Evolutionary conservation across 2,329 filamentous ascomycete genomes (phyloP).

Genomic region (Ophiostoma sp.): DNA sequence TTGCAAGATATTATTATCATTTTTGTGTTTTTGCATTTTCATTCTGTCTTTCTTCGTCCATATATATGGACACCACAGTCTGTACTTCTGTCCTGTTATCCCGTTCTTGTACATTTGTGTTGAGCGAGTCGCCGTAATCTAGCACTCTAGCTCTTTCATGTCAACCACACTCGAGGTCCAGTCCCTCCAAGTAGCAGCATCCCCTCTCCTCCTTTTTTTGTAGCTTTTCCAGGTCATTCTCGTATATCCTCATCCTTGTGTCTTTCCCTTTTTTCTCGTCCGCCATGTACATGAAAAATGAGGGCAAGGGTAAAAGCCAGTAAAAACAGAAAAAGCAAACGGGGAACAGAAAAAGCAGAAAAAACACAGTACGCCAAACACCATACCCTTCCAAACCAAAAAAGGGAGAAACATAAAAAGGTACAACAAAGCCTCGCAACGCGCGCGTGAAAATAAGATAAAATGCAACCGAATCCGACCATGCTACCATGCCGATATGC

Average conservation of each 20-base stretch:
- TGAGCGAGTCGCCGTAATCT: not conserved
- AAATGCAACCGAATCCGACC: conserved; percentile 28
- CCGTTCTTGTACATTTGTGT: not conserved
- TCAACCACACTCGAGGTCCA: not conserved
- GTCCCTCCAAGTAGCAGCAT: not conserved
- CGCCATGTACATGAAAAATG: not conserved
- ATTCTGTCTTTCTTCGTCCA: not conserved
- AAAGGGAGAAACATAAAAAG: not conserved
- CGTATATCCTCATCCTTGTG: not conserved
- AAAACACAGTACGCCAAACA: conserved; percentile 11
- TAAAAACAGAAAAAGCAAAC: not conserved
- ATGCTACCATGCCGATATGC: conserved; percentile 26
- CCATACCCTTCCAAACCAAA: conserved; percentile 5
- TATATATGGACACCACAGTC: not conserved
- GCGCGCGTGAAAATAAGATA: not conserved
- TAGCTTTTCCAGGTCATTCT: conserved; percentile 2
- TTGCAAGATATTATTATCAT: not conserved
- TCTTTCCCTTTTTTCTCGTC: not conserved
- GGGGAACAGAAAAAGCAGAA: not conserved
- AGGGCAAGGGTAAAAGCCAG: not conserved
- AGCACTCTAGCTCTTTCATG: not conserved
- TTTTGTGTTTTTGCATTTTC: not conserved
- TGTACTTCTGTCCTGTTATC: not conserved
- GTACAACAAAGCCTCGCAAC: not conserved
- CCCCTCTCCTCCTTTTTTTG: not conserved